Percentiles rank a stretch among this genome's conserved stretches.
Conservation (phyloP, 768 basidiomycete genomes). For the Boletus pseudo-olivaceus region DNA sequence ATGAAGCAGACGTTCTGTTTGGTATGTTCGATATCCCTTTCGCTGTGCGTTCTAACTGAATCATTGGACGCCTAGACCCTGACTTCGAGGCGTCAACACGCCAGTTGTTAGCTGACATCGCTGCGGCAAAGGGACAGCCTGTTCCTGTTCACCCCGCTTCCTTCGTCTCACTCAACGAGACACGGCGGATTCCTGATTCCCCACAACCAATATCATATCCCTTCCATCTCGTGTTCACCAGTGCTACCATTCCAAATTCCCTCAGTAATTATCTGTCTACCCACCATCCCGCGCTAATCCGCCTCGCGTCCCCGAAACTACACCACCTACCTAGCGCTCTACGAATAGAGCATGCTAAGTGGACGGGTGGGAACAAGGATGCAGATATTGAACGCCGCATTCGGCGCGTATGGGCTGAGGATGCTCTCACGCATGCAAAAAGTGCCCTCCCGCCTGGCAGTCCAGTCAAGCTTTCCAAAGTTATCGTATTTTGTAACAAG, state of each 20-base stretch:
- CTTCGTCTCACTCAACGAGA: constrained; percentile 14
- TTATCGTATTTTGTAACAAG: constrained; percentile 84
- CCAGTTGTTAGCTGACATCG: constrained; percentile 66
- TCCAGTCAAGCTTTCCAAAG: constrained; percentile 49
- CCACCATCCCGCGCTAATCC: constrained; percentile 59
- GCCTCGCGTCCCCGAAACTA: constrained; percentile 76
- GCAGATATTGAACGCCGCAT: constrained; percentile 78
- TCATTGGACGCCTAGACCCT: constrained; percentile 47
- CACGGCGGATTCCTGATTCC: constrained; percentile 4
- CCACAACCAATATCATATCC: constrained; percentile 47
- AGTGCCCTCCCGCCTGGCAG: constrained; percentile 15
- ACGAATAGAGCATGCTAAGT: constrained; percentile 66
- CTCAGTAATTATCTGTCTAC: constrained; percentile 61
- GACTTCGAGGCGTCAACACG: constrained; percentile 79
- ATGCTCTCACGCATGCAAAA: constrained; percentile 38
- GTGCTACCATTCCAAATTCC: constrained; percentile 82
- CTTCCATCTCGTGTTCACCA: constrained; percentile 77
- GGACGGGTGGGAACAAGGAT: constrained; percentile 77
- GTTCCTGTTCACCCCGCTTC: constrained; percentile 15
- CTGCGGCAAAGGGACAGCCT: constrained; percentile 48
- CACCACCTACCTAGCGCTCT: constrained; percentile 75
- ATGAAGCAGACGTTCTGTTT: constrained; percentile 89
- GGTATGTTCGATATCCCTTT: constrained; percentile 42
- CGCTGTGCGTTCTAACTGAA: background rate
- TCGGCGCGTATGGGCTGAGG: constrained; percentile 70